Evolutionary conservation across 2,329 filamentous ascomycete species (phyloP).

Genomic region (Clarireedia sp.): DNA sequence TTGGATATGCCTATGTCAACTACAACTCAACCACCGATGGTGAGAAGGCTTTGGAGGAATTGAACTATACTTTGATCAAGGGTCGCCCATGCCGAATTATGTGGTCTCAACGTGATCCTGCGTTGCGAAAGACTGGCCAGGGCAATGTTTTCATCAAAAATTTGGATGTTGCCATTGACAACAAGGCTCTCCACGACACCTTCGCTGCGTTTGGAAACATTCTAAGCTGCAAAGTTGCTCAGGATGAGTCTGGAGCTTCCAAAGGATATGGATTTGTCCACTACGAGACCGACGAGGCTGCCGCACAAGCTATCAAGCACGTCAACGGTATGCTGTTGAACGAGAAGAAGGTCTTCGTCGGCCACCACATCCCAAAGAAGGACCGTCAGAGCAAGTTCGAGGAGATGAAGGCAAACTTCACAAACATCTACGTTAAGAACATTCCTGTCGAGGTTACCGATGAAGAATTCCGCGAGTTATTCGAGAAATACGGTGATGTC

Average conservation of each 20-base stretch:
- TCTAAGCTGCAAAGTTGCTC: slow-evolving; percentile 97
- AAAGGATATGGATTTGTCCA: slow-evolving; percentile 99
- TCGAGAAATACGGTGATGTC: slow-evolving; percentile 87
- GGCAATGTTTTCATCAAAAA: slow-evolving; percentile 99
- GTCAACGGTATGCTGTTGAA: slow-evolving; percentile 99
- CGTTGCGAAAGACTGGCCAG: slow-evolving; percentile 97
- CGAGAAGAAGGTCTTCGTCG: slow-evolving; percentile 99
- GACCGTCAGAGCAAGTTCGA: slow-evolving; percentile 99
- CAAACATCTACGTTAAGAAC: slow-evolving; percentile 99
- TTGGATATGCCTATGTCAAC: slow-evolving; percentile 99
- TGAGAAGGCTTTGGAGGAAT: slow-evolving; percentile 96
- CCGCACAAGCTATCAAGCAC: slow-evolving; percentile 95
- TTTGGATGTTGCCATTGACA: slow-evolving; percentile 95
- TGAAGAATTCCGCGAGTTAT: slow-evolving; percentile 88
- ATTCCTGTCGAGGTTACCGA: slow-evolving; percentile 77
- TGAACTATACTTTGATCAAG: slow-evolving; percentile 99
- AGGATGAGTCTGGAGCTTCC: slow-evolving; percentile 93
- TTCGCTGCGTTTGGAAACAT: slow-evolving; percentile 99
- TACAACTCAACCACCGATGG: slow-evolving; percentile 97
- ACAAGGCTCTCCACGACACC: slow-evolving; percentile 99
- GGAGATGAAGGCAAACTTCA: slow-evolving; percentile 99
- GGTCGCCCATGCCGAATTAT: slow-evolving; percentile 98
- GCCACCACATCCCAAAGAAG: slow-evolving; percentile 99
- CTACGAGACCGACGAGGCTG: slow-evolving; percentile 98
- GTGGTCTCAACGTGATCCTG: slow-evolving; percentile 99